A percentile compares a stretch with the other conserved stretches of the same genome.
phyloP scores from a whole-genome alignment of 2,329 filamentous ascomycete genomes.

The Claviceps digitariae region DNA sequence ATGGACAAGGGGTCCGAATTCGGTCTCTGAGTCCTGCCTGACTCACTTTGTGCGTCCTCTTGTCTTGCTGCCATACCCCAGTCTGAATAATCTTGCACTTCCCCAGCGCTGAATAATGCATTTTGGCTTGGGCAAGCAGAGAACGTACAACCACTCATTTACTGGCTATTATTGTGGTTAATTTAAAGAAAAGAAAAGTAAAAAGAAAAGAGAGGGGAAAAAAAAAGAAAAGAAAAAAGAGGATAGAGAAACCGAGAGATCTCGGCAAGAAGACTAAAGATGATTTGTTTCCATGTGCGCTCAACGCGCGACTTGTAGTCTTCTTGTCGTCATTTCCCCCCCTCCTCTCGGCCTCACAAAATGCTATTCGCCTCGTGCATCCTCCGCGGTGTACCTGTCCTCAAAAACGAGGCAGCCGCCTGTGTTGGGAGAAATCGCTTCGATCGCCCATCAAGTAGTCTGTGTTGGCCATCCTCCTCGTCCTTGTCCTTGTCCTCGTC shows the following conservation, averaged over 20 bases:
- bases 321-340: too few relatives aligned
- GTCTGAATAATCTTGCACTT: too few relatives aligned
- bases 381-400: conserved; percentile 25
- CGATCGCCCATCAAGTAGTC: conserved; percentile 2
- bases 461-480: conserved; percentile 12
- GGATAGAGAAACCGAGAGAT: too few relatives aligned
- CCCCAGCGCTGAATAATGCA: too few relatives aligned
- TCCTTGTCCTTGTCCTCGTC: conserved; percentile 14
- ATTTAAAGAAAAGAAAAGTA: too few relatives aligned
- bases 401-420: conserved; percentile 27
- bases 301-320: too few relatives aligned
- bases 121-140: too few relatives aligned
- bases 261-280: too few relatives aligned
- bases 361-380: conserved; percentile 25
- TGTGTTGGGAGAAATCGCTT: conserved; percentile 20
- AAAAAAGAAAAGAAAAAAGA: not conserved
- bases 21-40: not conserved
- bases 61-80: not conserved
- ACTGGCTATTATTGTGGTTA: too few relatives aligned
- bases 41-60: not conserved
- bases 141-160: too few relatives aligned
- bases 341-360: conserved; percentile 8
- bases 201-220: not conserved
- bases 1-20: not conserved
- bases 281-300: not conserved